Evolutionary conservation across 225 moss, liverwort and hornwort species (phyloP).

Genomic region (Thuidium tamariscinum): DNA sequence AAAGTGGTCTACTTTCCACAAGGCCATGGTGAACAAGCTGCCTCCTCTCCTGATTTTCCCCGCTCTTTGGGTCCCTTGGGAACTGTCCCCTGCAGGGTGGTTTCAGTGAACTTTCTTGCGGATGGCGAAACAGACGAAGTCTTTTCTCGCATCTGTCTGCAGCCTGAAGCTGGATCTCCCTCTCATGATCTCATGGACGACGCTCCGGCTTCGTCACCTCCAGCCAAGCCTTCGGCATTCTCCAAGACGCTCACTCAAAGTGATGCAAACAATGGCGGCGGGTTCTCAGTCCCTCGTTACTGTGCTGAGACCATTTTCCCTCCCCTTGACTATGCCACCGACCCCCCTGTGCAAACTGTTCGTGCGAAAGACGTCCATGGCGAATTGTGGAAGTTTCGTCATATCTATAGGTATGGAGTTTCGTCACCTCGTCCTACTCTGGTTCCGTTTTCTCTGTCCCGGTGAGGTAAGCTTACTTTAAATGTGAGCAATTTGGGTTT

Average conservation of each 20-base stretch:
- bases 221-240: slow-evolving; percentile 63
- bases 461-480: background rate
- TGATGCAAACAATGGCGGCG: slow-evolving; percentile 87
- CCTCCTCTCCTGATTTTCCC: slow-evolving; percentile 65
- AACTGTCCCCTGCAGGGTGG: slow-evolving; percentile 58
- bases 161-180: slow-evolving; percentile 29
- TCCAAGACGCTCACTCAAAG: slow-evolving; percentile 83
- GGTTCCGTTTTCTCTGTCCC: background rate
- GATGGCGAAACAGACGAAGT: slow-evolving; percentile 80
- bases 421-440: background rate
- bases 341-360: slow-evolving; percentile 80
- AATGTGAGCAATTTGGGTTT: background rate
- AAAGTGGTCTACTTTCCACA: slow-evolving; percentile 81
- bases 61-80: slow-evolving; percentile 42
- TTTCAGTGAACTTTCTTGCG: slow-evolving; percentile 58
- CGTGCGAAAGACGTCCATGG: slow-evolving; percentile 79
- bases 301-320: slow-evolving; percentile 88
- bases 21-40: slow-evolving; percentile 84
- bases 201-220: slow-evolving; percentile 34
- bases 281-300: slow-evolving; percentile 78
- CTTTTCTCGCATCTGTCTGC: slow-evolving; percentile 60
- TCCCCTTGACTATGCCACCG: slow-evolving; percentile 62
- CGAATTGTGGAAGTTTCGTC: slow-evolving; percentile 74
- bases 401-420: slow-evolving; percentile 45
- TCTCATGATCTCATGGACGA: slow-evolving; percentile 21